Percentiles rank a stretch among this genome's conserved stretches.
Evolutionary conservation across 2,329 filamentous ascomycete genomes (phyloP).

Genomic region (Ilyonectria destructans): DNA sequence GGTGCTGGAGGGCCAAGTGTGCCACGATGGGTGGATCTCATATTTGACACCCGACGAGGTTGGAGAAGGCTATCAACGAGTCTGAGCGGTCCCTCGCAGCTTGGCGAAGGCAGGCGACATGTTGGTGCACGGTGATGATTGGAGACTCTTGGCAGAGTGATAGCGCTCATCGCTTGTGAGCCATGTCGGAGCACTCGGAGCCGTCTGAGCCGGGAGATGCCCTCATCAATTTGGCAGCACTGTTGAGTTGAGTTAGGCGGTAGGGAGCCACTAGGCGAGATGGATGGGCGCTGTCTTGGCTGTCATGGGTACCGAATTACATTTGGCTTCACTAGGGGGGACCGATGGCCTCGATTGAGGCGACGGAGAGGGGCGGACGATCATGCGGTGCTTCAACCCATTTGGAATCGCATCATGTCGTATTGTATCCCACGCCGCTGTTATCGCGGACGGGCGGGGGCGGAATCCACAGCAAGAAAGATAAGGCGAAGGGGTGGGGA

Average conservation of each 20-base stretch:
- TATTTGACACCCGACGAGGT: conserved; percentile 13
- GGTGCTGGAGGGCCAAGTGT: conserved; percentile 5
- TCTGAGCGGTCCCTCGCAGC: background rate
- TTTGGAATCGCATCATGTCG: conserved; percentile 13
- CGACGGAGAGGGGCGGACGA: conserved; percentile 1
- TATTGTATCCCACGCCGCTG: conserved; percentile 24
- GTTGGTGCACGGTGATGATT: conserved; percentile 4
- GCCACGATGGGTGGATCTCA: conserved; percentile 14
- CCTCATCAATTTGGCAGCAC: conserved; percentile 1
- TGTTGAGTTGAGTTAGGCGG: background rate
- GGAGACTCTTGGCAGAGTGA: conserved; percentile 13
- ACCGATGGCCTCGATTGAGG: background rate
- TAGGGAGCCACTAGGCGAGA: background rate
- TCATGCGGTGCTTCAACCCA: conserved; percentile 12
- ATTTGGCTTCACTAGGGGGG: background rate
- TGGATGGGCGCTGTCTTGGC: conserved; percentile 12
- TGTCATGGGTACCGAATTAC: conserved; percentile 7
- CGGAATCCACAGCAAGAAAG: conserved; percentile 14
- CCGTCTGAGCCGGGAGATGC: conserved; percentile 26
- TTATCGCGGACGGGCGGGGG: conserved; percentile 11
- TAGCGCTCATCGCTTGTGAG: conserved; percentile 15
- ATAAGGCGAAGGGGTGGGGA: conserved; percentile 32
- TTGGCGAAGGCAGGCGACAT: conserved; percentile 1
- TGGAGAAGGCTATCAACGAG: background rate
- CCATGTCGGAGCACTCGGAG: background rate